Base-by-base conservation (phyloP, 352 stramenopile species). In the Peronospora belbahrii region DNA sequence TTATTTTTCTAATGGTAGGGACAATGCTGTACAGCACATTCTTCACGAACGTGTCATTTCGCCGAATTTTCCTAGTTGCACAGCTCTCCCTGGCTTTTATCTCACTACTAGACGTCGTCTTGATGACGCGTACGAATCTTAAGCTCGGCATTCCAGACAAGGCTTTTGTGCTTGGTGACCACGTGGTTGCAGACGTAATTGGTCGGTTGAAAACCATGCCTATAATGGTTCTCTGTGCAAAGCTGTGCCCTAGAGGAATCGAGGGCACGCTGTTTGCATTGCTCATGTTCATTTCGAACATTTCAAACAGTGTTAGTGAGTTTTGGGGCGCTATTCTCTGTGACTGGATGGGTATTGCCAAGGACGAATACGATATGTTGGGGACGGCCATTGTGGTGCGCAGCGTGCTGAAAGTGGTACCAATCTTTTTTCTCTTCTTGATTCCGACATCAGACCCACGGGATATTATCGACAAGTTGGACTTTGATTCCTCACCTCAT, bases 221-320 rank as follows among this genome's bases (percentile, higher is more conserved):
- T 0, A 95, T 95, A 36, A 75, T 98, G 27, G 92, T 98, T 27
- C 65, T 98, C 8, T 95, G 94, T 22, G 89, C 93, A 4, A 89
- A 90, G 46, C 61, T 98, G 15, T 98, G 95, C 43, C 95, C 95
- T 17, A 80, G 80, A 35, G 95, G 95, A 13, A 84, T 98, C 22
- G 95, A 98, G 63, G 94, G 94, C 32, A 97, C 96, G 14, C 65
- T 98, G 7, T 98, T 98, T 74, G 95, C 94, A 10, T 74, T 96
- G 40, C 73, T 98, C 41, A 98, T 98, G 95, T 96, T 82, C 6
- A 97, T 98, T 45, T 97, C 94, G 55, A 98, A 98, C 72, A 79
- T 95, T 30, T 95, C 88, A 7, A 90, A 75, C 44, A 95, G 91
- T 31, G 65, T 97, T 13, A 96, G 91, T 23, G 92, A 91, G 32